These are phyloP conservation scores for Entophlyctis helioformis DNA, from an alignment of 192 early-diverging fungal species.

Conservation along the genomic window DNA sequence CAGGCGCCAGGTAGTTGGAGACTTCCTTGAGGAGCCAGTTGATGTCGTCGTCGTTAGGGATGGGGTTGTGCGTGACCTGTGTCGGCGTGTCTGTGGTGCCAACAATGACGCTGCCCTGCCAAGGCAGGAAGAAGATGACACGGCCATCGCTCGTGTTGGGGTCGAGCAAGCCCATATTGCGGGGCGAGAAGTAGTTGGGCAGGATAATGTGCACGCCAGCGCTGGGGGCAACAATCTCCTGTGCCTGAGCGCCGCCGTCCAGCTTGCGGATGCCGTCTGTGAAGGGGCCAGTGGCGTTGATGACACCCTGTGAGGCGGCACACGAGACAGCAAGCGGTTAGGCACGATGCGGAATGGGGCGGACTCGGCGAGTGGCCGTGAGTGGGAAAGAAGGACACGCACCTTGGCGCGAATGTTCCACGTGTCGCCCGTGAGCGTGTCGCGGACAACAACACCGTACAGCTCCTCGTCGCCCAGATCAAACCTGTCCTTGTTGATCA, in stretches of 20 bases:
- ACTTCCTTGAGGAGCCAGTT: slow-evolving; percentile 92
- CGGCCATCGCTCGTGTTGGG: slow-evolving; percentile 87
- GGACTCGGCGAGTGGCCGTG: not conserved
- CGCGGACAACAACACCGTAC: slow-evolving; percentile 69
- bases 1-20: slow-evolving; percentile 72
- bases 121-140: slow-evolving; percentile 95
- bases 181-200: slow-evolving; percentile 88
- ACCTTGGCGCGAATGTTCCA: slow-evolving; percentile 72
- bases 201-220: slow-evolving; percentile 91
- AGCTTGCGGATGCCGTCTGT: slow-evolving; percentile 82
- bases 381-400: not conserved
- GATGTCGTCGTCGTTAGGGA: slow-evolving; percentile 87
- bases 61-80: slow-evolving; percentile 67
- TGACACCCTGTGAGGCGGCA: slow-evolving; percentile 46
- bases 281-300: slow-evolving; percentile 83
- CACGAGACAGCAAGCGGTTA: no score
- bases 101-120: slow-evolving; percentile 92
- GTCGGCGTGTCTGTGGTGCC: slow-evolving; percentile 94
- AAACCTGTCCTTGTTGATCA: slow-evolving; percentile 9
- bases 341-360: no score
- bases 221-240: slow-evolving; percentile 84
- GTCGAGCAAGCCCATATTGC: slow-evolving; percentile 91
- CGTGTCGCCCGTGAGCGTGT: slow-evolving; percentile 74
- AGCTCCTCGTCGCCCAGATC: slow-evolving; percentile 47
- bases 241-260: slow-evolving; percentile 54